Base-by-base conservation (phyloP, 1,139 yeast species). In the Yamadazyma jaroonii region DNA sequence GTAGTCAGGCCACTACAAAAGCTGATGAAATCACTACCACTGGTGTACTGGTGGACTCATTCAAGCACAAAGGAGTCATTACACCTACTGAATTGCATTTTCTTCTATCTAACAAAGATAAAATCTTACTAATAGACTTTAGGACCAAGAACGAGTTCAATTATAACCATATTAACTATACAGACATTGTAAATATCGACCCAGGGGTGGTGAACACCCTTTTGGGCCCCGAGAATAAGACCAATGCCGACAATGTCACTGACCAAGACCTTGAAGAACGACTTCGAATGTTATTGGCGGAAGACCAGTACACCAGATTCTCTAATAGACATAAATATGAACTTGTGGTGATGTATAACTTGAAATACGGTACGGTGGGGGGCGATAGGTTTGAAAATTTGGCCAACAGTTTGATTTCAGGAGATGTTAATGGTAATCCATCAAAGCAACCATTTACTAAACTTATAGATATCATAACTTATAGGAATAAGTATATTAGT, bases 101-200 rank as follows among this genome's bases (percentile, higher is more conserved):
- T 3, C 34, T 64, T 4, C 25, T 59, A 43, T 47, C 27, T 50
- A 51, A 28, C 2, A 26, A 41, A 1, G 13, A 29, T 8, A 17
- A 37, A 22, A 46, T 79, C 10, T 62, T 85, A 29, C 45, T 85
- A 17, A 69, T 89, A 15, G 97, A 89, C 54, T 71, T 80, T 31
- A 67, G 96, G 43, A 67, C 79, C 10, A 62, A 81, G 31, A 67
- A 67, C 17, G 81, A 76, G 30, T 86, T 72, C 56, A 72, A 76
- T 32, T 67, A 65, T 36, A 73, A 76, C 28, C 95, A 84, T 53
- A 77, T 89, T 24, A 68, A 72, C 14, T 62, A 72, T 25, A 56
- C 63, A 1, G 74, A 81, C 34, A 58, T 82, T 7, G 72, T 85
- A 12, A 84, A 89, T 53, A 74, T 88, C 10, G 95, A 85, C 40